Evolutionary conservation across 1,284 basidiomycete genomes (phyloP).

Genomic region (Porodaedalea pini): DNA sequence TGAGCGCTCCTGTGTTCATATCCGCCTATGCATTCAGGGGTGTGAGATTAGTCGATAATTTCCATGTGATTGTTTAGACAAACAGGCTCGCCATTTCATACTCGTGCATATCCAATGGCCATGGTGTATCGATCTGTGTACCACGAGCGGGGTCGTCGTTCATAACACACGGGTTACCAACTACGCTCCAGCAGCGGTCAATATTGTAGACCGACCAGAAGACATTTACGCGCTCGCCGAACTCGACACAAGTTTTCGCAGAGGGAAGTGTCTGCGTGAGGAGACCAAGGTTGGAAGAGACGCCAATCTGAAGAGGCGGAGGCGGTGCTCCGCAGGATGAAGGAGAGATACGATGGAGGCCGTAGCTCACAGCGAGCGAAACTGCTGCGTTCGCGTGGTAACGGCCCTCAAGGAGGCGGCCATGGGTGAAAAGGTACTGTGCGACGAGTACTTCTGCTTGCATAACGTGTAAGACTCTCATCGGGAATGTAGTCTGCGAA

Average conservation of each 20-base stretch:
- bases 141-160: conserved; percentile 36
- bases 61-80: neutral
- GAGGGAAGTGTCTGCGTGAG: conserved; percentile 22
- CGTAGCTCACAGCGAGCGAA: conserved; percentile 35
- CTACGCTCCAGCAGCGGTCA: conserved; percentile 60
- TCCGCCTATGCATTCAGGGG: neutral
- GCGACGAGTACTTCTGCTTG: conserved; percentile 57
- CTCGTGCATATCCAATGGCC: conserved; percentile 58
- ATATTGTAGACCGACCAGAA: conserved; percentile 72
- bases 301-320: neutral
- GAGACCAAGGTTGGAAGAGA: neutral
- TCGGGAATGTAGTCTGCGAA: neutral
- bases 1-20: neutral
- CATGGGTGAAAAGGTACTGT: conserved; percentile 48
- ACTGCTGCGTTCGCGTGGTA: conserved; percentile 40
- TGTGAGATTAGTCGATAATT: neutral
- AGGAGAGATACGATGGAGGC: conserved; percentile 34
- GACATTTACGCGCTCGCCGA: conserved; percentile 59
- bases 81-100: conserved; percentile 48
- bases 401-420: conserved; percentile 40
- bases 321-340: conserved; percentile 5
- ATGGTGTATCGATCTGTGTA: conserved; percentile 56
- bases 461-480: conserved; percentile 40
- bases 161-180: conserved; percentile 46
- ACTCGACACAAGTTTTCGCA: conserved; percentile 42